phyloP scores from a whole-genome alignment of 805 yeast species.

The Saitoella complicata region DNA sequence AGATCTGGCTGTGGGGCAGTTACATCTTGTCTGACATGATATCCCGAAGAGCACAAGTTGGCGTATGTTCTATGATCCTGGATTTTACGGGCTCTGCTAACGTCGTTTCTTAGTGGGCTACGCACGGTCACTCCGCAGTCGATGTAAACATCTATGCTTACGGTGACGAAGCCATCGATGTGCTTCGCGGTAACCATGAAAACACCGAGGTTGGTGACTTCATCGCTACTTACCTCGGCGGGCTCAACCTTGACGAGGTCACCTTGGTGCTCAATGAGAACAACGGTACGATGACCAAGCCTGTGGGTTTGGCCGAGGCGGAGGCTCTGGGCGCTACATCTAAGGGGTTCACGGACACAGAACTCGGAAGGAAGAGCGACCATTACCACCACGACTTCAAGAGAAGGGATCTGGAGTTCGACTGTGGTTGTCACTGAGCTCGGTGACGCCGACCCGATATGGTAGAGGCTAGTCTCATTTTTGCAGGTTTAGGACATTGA shows the following conservation, averaged over 20 bases:
- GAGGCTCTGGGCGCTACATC: no score
- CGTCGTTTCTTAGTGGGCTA: conserved; percentile 40
- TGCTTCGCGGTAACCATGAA: conserved; percentile 66
- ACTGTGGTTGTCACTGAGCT: no score
- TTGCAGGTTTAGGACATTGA: no score
- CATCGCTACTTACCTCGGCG: conserved; percentile 37
- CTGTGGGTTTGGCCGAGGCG: no score
- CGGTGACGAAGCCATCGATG: conserved; percentile 35
- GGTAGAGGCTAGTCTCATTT: no score
- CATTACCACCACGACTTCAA: no score
- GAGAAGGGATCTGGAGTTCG: no score
- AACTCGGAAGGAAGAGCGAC: no score
- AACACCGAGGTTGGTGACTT: conserved; percentile 71
- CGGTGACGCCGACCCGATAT: no score
- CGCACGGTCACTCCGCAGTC: conserved; percentile 92
- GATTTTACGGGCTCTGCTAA: no score
- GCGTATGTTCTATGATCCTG: conserved; percentile 18
- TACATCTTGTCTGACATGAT: conserved; percentile 45
- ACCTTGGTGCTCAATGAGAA: conserved; percentile 16
- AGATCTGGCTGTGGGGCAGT: conserved; percentile 23
- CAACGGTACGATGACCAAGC: neutral
- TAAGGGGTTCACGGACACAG: no score
- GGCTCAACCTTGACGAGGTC: conserved; percentile 16
- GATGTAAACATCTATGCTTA: conserved; percentile 85
- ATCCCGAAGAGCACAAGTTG: conserved; percentile 69